Evolutionary conservation across 371 early-diverging fungal species (phyloP), one percentile per base, ranked within the genome.

Genomic region (Mucor plumbeus): DNA sequence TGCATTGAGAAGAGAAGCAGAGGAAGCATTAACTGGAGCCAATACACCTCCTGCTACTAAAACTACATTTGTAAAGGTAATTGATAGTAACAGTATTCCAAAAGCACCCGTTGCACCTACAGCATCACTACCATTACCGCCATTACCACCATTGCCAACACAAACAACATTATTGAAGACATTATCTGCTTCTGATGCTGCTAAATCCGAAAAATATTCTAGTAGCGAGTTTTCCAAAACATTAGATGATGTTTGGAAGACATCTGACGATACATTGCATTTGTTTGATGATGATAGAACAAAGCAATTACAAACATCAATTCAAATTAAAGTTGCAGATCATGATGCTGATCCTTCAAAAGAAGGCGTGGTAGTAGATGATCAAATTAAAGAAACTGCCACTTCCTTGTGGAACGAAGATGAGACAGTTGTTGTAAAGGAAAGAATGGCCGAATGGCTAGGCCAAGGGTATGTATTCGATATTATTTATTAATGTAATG

Each of bases 391-490:
- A 21, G 48, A 66, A 14, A 69, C 70, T 1, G 77, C 74, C 6
- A 21, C 31, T 4, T n/a, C 47, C 9, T 57, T 74, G 38, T 77
- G 74, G 77, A 54, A 71, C 4, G 74, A 74, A 41, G 71, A 70
- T 47, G 74, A 71, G 11, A 57, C 62, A 0, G 41, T 67, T 63
- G 68, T 77, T 0, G 48, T 63, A 7, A 71, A 64, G 43, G 74
- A 74, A 40, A 68, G 59, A 35, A 69, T 72, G 58, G 74, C 77
- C 3, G 74, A 74, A 67, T 77, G 71, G 71, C 62, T 77, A 0
- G 77, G 77, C 9, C 69, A 72, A 65, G 60, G 67, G 75, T 69
- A 63, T 44, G 41, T 39, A 4, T 57, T 41, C 36, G 17, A 9
- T 34, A 33, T 10, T 26, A 26, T 26, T 26, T 26, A 26, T 26